A percentile compares a stretch with the other conserved stretches of the same genome.
Evolutionary conservation across 2,329 filamentous ascomycete genomes (phyloP).

Genomic region (Tolypocladium amazonense): DNA sequence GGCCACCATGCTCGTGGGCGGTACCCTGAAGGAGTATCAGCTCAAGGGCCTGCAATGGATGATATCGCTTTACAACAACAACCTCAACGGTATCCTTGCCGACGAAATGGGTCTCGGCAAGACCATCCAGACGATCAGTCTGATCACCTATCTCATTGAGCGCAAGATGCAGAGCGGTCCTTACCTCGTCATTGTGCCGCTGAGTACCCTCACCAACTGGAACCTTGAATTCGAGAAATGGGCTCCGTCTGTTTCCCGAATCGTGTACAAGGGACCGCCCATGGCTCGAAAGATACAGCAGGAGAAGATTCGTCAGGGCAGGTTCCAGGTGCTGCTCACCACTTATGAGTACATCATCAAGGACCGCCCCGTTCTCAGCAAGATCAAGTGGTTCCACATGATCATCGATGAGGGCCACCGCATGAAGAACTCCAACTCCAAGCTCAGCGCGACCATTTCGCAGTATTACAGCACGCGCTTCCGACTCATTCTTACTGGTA

Average conservation of each 20-base stretch:
- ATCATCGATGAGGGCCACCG: slow-evolving; percentile 98
- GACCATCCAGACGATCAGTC: slow-evolving; percentile 96
- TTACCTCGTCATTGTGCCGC: slow-evolving; percentile 90
- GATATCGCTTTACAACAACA: slow-evolving; percentile 99
- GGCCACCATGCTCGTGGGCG: slow-evolving; percentile 79
- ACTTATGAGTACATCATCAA: slow-evolving; percentile 99
- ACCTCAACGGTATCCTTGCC: slow-evolving; percentile 94
- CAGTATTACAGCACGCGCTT: slow-evolving; percentile 93
- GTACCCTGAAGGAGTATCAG: slow-evolving; percentile 93
- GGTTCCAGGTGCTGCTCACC: slow-evolving; percentile 92
- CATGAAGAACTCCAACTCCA: slow-evolving; percentile 98
- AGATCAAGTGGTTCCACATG: slow-evolving; percentile 99
- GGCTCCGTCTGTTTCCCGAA: slow-evolving; percentile 75
- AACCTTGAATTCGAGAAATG: slow-evolving; percentile 98
- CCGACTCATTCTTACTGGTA: slow-evolving; percentile 94
- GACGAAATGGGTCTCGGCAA: slow-evolving; percentile 99
- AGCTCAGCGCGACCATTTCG: slow-evolving; percentile 88
- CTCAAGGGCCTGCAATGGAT: slow-evolving; percentile 99
- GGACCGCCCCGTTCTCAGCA: slow-evolving; percentile 86
- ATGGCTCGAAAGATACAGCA: slow-evolving; percentile 81
- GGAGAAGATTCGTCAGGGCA: slow-evolving; percentile 84
- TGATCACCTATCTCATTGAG: slow-evolving; percentile 96
- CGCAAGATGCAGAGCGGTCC: slow-evolving; percentile 86
- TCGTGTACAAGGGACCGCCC: slow-evolving; percentile 96
- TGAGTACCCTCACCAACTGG: slow-evolving; percentile 98